phyloP scores from a whole-genome alignment of 305 asterid genomes.

The Petunia hybrid region DNA sequence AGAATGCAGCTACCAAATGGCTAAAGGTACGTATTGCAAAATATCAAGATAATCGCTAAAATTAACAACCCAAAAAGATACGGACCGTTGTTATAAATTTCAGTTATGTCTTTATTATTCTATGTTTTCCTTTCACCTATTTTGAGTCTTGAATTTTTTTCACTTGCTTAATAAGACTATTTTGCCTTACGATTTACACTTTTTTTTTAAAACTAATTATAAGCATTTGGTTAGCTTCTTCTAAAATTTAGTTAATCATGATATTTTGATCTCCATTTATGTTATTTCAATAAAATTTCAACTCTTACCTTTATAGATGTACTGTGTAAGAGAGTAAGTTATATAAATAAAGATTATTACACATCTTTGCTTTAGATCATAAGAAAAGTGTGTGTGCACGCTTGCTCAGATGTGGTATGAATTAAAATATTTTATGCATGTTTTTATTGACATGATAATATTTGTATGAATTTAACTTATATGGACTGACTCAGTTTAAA shows the following conservation, averaged over 20 bases:
- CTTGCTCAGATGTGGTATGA: no score
- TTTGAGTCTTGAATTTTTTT: background rate
- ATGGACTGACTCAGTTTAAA: background rate
- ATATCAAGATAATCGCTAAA: background rate
- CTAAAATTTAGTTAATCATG: background rate
- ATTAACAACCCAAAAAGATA: background rate
- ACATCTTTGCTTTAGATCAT: background rate
- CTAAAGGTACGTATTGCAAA: slow-evolving; percentile 5
- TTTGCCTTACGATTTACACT: no score
- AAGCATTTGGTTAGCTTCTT: background rate
- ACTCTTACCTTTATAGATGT: no score
- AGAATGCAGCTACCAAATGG: slow-evolving; percentile 28
- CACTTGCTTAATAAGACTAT: background rate
- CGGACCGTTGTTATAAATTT: background rate
- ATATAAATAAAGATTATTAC: background rate
- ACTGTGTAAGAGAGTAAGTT: background rate
- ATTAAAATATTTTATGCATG: background rate
- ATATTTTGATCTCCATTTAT: background rate
- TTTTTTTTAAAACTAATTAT: no score
- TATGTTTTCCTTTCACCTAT: background rate
- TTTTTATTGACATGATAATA: background rate
- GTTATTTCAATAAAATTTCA: no score
- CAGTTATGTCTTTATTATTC: background rate
- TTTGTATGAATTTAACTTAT: background rate
- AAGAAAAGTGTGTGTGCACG: no score